Conservation (phyloP, 1,139 yeast genomes). For the Tardiomyces digboiensis region DNA sequence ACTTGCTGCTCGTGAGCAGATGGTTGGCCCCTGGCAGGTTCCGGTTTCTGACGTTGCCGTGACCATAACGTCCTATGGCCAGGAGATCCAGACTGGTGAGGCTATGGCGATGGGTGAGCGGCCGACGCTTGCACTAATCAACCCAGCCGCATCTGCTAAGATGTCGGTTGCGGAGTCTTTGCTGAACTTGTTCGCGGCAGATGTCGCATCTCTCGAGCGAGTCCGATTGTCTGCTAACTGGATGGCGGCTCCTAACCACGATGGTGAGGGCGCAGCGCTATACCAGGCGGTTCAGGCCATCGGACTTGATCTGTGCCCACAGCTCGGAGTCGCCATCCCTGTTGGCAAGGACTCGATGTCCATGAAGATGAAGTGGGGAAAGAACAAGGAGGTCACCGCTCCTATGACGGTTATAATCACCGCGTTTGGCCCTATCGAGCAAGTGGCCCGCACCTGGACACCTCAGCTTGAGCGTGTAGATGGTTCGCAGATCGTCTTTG, state of each 20-base stretch:
- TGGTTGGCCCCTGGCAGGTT: constrained; percentile 99
- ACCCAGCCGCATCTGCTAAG: constrained; percentile 95
- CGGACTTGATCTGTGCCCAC: constrained; percentile 92
- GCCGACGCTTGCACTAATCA: constrained; percentile 82
- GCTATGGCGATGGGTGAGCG: constrained; percentile 98
- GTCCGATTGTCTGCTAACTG: constrained; percentile 94
- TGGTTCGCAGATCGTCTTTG: constrained; percentile 58
- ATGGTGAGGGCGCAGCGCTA: constrained; percentile 91
- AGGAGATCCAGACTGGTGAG: constrained; percentile 76
- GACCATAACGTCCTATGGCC: constrained; percentile 84
- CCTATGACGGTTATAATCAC: constrained; percentile 92
- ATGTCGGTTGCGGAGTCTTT: constrained; percentile 95
- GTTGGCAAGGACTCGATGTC: constrained; percentile 99
- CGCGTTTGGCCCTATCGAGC: constrained; percentile 79
- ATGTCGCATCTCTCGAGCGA: constrained; percentile 62
- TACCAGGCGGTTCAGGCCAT: constrained; percentile 98
- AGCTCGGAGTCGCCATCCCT: constrained; percentile 83
- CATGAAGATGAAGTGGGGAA: constrained; percentile 97
- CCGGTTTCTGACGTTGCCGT: constrained; percentile 99
- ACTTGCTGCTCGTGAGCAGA: constrained; percentile 93
- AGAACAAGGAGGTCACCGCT: constrained; percentile 73
- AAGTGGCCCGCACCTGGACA: constrained; percentile 93
- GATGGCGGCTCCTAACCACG: constrained; percentile 98
- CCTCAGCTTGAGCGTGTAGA: constrained; percentile 53
- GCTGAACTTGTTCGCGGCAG: constrained; percentile 84